phyloP scores from a whole-genome alignment of 495 filamentous ascomycete genomes.

The Thermothielavioides terrestris region DNA sequence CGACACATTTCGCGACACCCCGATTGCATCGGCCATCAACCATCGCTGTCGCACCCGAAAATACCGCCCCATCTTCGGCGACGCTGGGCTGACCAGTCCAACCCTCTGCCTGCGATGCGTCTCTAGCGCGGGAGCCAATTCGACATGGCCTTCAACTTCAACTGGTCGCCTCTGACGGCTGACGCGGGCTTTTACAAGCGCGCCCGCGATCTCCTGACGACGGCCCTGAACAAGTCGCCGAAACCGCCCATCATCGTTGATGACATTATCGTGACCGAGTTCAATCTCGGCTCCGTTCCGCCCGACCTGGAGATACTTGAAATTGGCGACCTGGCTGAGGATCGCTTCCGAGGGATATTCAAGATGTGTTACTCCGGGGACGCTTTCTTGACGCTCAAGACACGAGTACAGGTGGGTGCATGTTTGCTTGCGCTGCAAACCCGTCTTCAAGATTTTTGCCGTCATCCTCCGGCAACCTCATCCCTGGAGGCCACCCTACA shows the following conservation, averaged over 20 bases:
- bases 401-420: constrained; percentile 70
- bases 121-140: constrained; percentile 28
- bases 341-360: constrained; percentile 95
- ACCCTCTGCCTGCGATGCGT: constrained; percentile 23
- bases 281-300: constrained; percentile 87
- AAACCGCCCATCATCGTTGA: constrained; percentile 99
- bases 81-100: constrained; percentile 14
- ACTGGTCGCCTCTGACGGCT: constrained; percentile 98
- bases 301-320: constrained; percentile 93
- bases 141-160: constrained; percentile 99
- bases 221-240: constrained; percentile 92
- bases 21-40: not conserved
- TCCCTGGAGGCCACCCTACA: too few species aligned
- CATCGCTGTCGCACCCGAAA: not conserved
- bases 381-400: constrained; percentile 87
- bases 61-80: constrained; percentile 6
- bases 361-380: constrained; percentile 97
- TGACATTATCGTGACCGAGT: constrained; percentile 95
- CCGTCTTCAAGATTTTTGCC: not conserved
- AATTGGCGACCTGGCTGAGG: constrained; percentile 93
- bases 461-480: not conserved
- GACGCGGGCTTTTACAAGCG: constrained; percentile 84
- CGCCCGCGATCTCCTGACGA: constrained; percentile 88
- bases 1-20: not conserved
- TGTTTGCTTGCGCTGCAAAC: not conserved